Percentiles rank a stretch among this genome's conserved stretches.
Conservation (phyloP, 2,329 filamentous ascomycete species). For the Colletotrichum navitas region DNA sequence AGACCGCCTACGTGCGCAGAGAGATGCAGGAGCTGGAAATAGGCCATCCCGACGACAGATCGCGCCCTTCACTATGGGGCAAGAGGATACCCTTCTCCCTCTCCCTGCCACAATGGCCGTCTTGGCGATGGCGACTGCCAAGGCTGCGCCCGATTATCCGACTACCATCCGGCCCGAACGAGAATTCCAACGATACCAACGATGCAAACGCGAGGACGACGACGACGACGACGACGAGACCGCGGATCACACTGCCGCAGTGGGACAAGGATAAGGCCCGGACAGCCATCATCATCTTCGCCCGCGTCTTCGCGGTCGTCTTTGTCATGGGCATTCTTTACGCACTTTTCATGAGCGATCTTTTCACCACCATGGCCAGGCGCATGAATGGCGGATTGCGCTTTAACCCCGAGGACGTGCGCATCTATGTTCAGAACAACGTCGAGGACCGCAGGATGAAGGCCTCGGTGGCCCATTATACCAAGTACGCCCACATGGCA, state of each 20-base stretch:
- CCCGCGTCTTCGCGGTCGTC: slow-evolving; percentile 79
- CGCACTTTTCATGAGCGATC: slow-evolving; percentile 85
- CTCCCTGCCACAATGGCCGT: slow-evolving; percentile 67
- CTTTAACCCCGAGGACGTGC: slow-evolving; percentile 87
- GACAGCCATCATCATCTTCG: slow-evolving; percentile 71
- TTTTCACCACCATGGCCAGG: slow-evolving; percentile 76
- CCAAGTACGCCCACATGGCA: slow-evolving; percentile 88
- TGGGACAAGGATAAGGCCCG: slow-evolving; percentile 41
- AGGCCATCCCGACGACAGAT: slow-evolving; percentile 70
- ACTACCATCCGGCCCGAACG: slow-evolving; percentile 56
- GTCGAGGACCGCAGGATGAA: slow-evolving; percentile 78
- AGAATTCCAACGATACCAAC: slow-evolving; percentile 43
- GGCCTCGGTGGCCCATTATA: slow-evolving; percentile 81
- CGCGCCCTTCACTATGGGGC: slow-evolving; percentile 62
- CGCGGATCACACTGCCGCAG: slow-evolving; percentile 36
- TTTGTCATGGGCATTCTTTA: slow-evolving; percentile 85
- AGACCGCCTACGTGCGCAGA: slow-evolving; percentile 77
- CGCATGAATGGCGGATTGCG: slow-evolving; percentile 74
- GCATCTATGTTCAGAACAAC: slow-evolving; percentile 78
- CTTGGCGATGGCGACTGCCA: slow-evolving; percentile 66
- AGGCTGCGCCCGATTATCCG: slow-evolving; percentile 61
- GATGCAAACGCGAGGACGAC: slow-evolving; percentile 45
- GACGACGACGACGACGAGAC: slow-evolving; percentile 43
- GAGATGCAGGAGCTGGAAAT: slow-evolving; percentile 93
- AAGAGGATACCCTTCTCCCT: slow-evolving; percentile 68